Evolutionary conservation across 2,329 filamentous ascomycete species (phyloP).

Genomic region (Fusarium xyrophilum): DNA sequence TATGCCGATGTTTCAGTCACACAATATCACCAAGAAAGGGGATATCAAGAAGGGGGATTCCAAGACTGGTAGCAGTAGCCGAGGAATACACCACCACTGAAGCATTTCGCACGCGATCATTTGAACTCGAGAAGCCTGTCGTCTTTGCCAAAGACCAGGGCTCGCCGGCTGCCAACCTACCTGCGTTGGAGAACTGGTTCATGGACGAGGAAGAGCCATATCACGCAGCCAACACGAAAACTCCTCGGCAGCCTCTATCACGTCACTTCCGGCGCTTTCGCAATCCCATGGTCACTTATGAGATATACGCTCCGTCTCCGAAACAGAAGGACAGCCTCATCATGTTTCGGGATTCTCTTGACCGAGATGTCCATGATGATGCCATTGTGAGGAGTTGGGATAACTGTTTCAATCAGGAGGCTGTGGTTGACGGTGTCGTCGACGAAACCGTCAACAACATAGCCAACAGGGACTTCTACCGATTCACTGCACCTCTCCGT

Average conservation of each 20-base stretch:
- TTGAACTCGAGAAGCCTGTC: slow-evolving; percentile 58
- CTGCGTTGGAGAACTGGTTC: slow-evolving; percentile 69
- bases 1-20: not conserved
- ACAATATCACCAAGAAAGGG: not conserved
- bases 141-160: slow-evolving; percentile 55
- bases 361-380: slow-evolving; percentile 41
- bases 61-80: not conserved
- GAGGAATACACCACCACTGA: slow-evolving; percentile 44
- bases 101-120: slow-evolving; percentile 61
- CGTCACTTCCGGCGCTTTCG: slow-evolving; percentile 44
- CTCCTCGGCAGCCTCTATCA: slow-evolving; percentile 29
- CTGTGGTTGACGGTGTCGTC: not conserved
- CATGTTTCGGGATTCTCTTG: slow-evolving; percentile 41
- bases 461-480: slow-evolving; percentile 54
- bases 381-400: slow-evolving; percentile 45
- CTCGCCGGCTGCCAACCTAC: slow-evolving; percentile 51
- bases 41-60: slow-evolving; percentile 2
- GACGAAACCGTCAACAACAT: not conserved
- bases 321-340: slow-evolving; percentile 26
- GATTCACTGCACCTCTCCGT: slow-evolving; percentile 66
- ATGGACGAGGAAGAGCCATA: slow-evolving; percentile 1
- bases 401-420: slow-evolving; percentile 29
- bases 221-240: slow-evolving; percentile 2
- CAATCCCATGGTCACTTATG: slow-evolving; percentile 49
- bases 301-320: slow-evolving; percentile 43